phyloP scores from a whole-genome alignment of 306 rosid genomes.

The Prunus kanzakura region DNA sequence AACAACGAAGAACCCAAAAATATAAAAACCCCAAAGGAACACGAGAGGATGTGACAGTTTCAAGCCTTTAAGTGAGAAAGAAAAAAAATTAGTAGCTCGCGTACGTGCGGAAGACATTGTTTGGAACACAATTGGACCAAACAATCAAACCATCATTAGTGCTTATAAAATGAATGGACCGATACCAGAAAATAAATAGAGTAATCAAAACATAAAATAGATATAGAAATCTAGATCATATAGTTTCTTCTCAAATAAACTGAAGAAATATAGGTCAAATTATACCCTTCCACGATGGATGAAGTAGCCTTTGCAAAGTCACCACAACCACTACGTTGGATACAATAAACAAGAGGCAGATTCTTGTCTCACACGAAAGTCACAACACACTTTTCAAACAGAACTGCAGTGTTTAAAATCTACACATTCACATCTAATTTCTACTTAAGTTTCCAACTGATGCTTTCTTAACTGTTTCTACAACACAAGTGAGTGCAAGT shows the following conservation, averaged over 20 bases:
- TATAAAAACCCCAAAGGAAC: too few species aligned
- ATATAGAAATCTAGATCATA: too few species aligned
- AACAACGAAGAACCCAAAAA: too few species aligned
- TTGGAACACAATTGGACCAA: too few species aligned
- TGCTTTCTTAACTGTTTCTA: constrained; percentile 20
- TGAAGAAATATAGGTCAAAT: not conserved
- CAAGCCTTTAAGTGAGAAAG: too few species aligned
- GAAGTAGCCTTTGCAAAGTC: not conserved
- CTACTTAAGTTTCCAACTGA: constrained; percentile 4
- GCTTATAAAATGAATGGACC: too few species aligned
- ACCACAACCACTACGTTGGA: not conserved
- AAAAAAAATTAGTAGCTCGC: too few species aligned
- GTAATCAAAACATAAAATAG: not conserved
- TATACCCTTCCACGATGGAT: not conserved
- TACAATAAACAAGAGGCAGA: too few species aligned
- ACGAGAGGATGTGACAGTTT: too few species aligned
- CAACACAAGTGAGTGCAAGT: constrained; percentile 25
- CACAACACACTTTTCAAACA: not conserved
- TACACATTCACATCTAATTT: constrained; percentile 15
- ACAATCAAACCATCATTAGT: too few species aligned
- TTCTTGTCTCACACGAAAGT: not conserved
- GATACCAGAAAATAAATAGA: not conserved
- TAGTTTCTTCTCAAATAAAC: too few species aligned
- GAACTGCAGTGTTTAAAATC: not conserved
- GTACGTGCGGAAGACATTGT: too few species aligned